These are phyloP conservation scores for Botrytis elliptica DNA, from an alignment of 2,329 filamentous ascomycete genomes.

Conservation along the genomic window DNA sequence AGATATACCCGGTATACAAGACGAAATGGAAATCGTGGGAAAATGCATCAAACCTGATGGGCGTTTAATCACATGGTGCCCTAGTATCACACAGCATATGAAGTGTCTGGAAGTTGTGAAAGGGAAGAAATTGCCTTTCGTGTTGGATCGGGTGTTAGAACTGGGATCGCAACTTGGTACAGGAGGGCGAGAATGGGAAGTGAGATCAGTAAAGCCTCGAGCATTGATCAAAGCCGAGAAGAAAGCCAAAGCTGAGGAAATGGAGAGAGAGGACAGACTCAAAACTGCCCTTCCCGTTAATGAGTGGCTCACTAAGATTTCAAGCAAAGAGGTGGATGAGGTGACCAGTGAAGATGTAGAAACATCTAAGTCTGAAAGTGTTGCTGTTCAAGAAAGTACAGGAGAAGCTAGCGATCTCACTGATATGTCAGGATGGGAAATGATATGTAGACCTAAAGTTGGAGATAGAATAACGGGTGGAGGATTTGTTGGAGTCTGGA, in stretches of 20 bases:
- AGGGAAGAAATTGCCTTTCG: conserved; percentile 51
- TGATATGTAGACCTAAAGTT: conserved; percentile 54
- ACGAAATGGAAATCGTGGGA: conserved; percentile 49
- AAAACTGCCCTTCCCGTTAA: background rate
- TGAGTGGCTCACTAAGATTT: background rate
- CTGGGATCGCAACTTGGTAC: conserved; percentile 50
- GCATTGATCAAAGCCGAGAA: conserved; percentile 30
- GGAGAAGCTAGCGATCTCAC: background rate
- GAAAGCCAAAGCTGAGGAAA: conserved; percentile 23
- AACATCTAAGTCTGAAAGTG: background rate
- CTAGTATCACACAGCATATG: conserved; percentile 75
- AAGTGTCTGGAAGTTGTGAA: conserved; percentile 58
- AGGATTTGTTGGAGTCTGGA: conserved; percentile 51
- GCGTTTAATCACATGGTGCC: conserved; percentile 68
- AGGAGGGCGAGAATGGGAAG: conserved; percentile 62
- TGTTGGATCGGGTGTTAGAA: conserved; percentile 60
- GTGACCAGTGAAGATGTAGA: background rate
- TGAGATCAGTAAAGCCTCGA: conserved; percentile 48
- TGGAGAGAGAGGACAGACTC: background rate
- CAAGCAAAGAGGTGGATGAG: background rate
- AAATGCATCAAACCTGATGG: conserved; percentile 63
- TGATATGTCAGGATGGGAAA: conserved; percentile 40
- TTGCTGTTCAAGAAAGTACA: background rate
- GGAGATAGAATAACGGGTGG: conserved; percentile 48
- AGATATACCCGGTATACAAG: conserved; percentile 66